A percentile compares a stretch with the other conserved stretches of the same genome.
Conservation (phyloP, 1,284 basidiomycete species). For the Golubevia pallescens region DNA sequence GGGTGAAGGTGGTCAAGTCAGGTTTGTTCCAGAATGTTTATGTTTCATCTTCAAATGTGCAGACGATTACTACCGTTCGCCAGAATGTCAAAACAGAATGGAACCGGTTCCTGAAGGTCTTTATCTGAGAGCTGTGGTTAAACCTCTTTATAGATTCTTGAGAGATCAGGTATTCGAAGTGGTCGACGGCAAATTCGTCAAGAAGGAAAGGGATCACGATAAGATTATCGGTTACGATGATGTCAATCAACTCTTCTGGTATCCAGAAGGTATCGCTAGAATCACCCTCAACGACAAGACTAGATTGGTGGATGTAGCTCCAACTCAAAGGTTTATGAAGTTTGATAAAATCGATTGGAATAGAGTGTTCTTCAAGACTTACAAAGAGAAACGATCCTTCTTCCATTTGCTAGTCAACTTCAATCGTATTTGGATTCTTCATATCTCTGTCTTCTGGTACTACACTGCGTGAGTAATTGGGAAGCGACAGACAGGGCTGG, state of each 20-base stretch:
- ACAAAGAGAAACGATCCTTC: conserved; percentile 63
- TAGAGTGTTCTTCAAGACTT: conserved; percentile 63
- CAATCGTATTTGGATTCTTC: conserved; percentile 64
- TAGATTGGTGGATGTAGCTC: conserved; percentile 68
- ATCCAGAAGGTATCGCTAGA: conserved; percentile 94
- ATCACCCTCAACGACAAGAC: conserved; percentile 85
- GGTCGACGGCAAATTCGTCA: conserved; percentile 90
- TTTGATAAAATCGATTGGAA: conserved; percentile 65
- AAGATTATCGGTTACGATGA: conserved; percentile 98
- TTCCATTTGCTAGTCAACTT: conserved; percentile 64
- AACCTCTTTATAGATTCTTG: conserved; percentile 96
- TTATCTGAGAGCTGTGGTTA: conserved; percentile 87
- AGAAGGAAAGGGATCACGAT: conserved; percentile 88
- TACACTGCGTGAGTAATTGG: conserved; percentile 36
- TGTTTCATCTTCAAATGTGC: conserved; percentile 99
- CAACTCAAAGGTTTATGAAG: conserved; percentile 64
- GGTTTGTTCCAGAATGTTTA: conserved; percentile 95
- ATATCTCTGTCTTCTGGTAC: conserved; percentile 63
- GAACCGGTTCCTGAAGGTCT: conserved; percentile 95
- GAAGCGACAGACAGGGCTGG: too few species aligned
- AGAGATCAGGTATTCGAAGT: conserved; percentile 98
- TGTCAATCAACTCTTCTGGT: conserved; percentile 99
- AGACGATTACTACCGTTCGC: conserved; percentile 97
- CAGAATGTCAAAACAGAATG: conserved; percentile 93
- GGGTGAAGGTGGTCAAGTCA: conserved; percentile 97